Evolutionary conservation across 441 rosid species (phyloP), one percentile per base, ranked within the genome.

Genomic region (Erodium trifolium): DNA sequence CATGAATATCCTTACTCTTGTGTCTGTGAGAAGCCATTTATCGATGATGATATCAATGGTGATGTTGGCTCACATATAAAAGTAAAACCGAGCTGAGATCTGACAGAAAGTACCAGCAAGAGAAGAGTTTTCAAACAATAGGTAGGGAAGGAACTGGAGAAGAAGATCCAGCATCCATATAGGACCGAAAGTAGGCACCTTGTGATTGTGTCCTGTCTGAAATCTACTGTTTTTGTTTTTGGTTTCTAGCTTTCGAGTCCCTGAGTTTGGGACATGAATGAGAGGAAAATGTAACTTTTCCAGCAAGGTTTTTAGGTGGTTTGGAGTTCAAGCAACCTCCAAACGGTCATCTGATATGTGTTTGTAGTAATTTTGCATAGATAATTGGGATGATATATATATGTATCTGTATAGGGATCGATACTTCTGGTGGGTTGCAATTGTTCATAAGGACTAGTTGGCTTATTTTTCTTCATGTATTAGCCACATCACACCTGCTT

Each of bases 1-100:
- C 93, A 88, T 9, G 99, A 94, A 83, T 88, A 77, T 70, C 99
- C 98, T 5, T 80, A 85, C 65, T 67, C 96, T 70, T 95, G 99
- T 73, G 79, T 95, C 37, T 95, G 99, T 45, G 82, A 92, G 78
- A 89, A 78, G 68, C 87, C 88, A 29, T 76, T 72, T 55, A 45
- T 72, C n/a, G 81, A 80, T 17, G 80, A 75, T 34, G 80, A 68
- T 55, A 14, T 55, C 67, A 70, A 67, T 73, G 72, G 68, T 31
- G 34, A 31, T 17, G 6, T 23, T 14, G 47, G 9, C 12, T 41
- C 23, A 31, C 27, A 23, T 0, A 23, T 23, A 23, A 23, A 18
- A 39, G 12, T 35, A 75, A 57, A 23, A 43, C 66, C 29, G 43
- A 39, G 17, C 66, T 66, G 0, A 66, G 70, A 60, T 49, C 63